Evolutionary conservation across 495 filamentous ascomycete genomes (phyloP), one percentile per base, ranked within the genome.

Genomic region (Aspergillus nanangensis): DNA sequence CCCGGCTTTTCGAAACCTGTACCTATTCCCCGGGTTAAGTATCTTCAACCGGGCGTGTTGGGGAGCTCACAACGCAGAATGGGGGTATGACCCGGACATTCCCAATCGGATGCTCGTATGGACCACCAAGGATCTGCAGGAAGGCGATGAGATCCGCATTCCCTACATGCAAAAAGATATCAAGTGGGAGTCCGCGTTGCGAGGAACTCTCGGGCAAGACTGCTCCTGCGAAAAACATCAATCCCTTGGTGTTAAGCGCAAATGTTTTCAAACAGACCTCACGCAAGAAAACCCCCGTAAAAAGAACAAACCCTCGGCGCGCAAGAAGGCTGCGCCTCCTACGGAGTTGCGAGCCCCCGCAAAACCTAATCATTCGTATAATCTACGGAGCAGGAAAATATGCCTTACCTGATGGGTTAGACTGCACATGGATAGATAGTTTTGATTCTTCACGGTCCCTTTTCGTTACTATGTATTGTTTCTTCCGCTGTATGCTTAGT

Each of bases 11-110:
- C 20, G 18, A 10, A 43, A 54, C 14, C 35, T 68, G 3, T 66
- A 66, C 23, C 39, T 69, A 5, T 63, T 62, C 41, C 56, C 65
- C 2, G 65, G 60, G 4, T 38, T 69, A 2, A 60, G 57, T 37
- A 37, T 69, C 42, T 69, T 69, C 52, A 62, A 66, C 25, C 62
- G 63, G 41, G 50, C 50, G 9, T 67, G 63, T 25, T 34, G 13
- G 1, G 34, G 32, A 4, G 21, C 13, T 4, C 14, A 50, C 8
- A 67, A 65, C 32, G 58, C 65, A 5, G 38, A 42, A 4, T 69
- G 58, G 58, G 55, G 44, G 14, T 66, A 56, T 29, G 52, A 63
- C 23, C 22, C 25, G 3, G 19, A 41, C 15, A 47, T 62, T 11
- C 56, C 52, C 10, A 67, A 69, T 24, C 62, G 58, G 7, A 23